Evolutionary conservation across 768 basidiomycete genomes (phyloP).

Genomic region (Fomitopsis serialis): DNA sequence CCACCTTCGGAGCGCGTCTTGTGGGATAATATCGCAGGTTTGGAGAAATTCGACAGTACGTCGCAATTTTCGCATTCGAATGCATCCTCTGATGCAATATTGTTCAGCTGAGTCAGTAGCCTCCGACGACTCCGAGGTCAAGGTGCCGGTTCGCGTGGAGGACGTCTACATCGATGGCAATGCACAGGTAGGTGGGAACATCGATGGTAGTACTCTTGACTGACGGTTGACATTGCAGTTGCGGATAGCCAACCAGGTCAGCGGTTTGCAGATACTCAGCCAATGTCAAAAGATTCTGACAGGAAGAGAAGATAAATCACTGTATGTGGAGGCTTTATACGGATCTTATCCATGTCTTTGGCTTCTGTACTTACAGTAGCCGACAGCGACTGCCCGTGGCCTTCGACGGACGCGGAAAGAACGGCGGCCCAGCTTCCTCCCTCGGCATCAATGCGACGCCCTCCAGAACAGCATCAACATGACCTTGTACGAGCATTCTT

Average conservation of each 20-base stretch:
- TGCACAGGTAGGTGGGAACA: not conserved
- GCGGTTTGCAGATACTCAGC: not conserved
- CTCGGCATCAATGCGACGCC: not conserved
- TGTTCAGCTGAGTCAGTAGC: not conserved
- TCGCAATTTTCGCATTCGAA: not conserved
- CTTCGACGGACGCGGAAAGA: not conserved
- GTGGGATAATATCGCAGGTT: conserved; percentile 3
- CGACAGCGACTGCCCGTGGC: not conserved
- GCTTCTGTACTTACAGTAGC: not conserved
- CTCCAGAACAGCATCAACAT: conserved; percentile 1
- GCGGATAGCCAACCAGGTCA: not conserved
- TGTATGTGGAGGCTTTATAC: not conserved
- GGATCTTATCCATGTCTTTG: not conserved
- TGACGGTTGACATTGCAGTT: not conserved
- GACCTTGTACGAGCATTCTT: not conserved
- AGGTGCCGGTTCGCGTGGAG: not conserved
- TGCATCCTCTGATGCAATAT: not conserved
- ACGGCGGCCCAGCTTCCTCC: not conserved
- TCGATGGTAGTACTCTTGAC: not conserved
- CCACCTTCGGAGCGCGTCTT: not conserved
- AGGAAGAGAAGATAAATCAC: not conserved
- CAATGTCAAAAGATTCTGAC: conserved; percentile 1
- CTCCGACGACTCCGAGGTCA: conserved; percentile 2
- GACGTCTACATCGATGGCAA: conserved; percentile 1
- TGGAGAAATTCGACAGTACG: conserved; percentile 5